Evolutionary conservation across 1,139 yeast genomes (phyloP), one percentile per base, ranked within the genome.

Genomic region (Blastobotrys indianensis): DNA sequence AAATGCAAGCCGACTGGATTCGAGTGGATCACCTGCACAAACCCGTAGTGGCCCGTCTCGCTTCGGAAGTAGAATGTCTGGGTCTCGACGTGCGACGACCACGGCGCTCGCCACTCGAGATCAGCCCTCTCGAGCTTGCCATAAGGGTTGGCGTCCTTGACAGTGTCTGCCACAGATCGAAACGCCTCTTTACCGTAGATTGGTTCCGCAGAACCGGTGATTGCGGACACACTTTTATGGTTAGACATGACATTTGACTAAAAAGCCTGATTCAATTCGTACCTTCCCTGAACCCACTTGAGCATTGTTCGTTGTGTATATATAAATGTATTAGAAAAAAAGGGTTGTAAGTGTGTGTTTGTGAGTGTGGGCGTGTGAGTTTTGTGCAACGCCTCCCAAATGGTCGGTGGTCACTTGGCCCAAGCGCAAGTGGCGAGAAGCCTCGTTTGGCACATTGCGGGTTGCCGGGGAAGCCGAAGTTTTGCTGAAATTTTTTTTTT

Each of bases 201-300:
- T 25, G 98, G 98, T 67, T 92, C 98, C 1, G 96, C 95, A 13
- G 95, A 79, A 44, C 98, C 98, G 6, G 97, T 94, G 39, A 88
- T 92, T 4, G 94, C 92, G 16, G 97, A 87, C 41, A 92, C 77
- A 42, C 65, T 60, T 31, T 32, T 13, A 31, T 34, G 15, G 13
- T 29, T 32, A 36, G 37, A 16, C 46, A n/a, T n/a, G n/a, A n/a
- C n/a, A n/a, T 25, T 20, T 34, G 30, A 29, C 29, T 10, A 35
- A 37, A 23, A 8, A 17, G 23, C 37, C 33, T 16, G 13, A 36
- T 10, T 31, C n/a, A n/a, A 11, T 15, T 63, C 69, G 16, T 55
- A 65, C 69, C 67, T 79, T 51, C 90, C 84, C 73, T 84, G 92
- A 51, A 84, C 85, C 88, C 88, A 83, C 77, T 81, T 84, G 47